Evolutionary conservation across 169 alveolate species (phyloP).

Genomic region (Cryptosporidium felis): DNA sequence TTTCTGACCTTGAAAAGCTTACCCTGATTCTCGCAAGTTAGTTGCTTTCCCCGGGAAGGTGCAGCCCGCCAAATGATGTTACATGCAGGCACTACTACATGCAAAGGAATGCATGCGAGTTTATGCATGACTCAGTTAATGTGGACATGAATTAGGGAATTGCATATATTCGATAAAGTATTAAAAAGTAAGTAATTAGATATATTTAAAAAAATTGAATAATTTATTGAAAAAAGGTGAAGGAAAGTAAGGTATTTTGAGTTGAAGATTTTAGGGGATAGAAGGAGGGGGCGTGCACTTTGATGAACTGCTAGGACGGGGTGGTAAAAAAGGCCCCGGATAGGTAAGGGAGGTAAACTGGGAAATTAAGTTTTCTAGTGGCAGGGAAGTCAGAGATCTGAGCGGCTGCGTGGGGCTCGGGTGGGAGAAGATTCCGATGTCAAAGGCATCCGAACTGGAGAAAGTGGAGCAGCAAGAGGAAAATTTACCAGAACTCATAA

Average conservation of each 20-base stretch:
- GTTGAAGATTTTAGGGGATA: too few species aligned
- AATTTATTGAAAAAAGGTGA: background rate
- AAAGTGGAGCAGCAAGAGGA: slow-evolving; percentile 34
- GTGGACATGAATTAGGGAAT: too few species aligned
- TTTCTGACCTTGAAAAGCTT: too few species aligned
- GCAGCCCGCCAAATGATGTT: too few species aligned
- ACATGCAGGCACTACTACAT: too few species aligned
- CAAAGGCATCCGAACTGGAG: slow-evolving; percentile 7
- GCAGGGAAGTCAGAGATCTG: background rate
- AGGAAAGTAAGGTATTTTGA: too few species aligned
- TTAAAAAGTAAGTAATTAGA: background rate
- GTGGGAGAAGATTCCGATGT: slow-evolving; percentile 31
- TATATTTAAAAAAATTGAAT: background rate
- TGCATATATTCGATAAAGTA: too few species aligned
- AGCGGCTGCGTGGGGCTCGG: slow-evolving; percentile 12
- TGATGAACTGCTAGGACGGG: background rate
- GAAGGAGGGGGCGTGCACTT: too few species aligned
- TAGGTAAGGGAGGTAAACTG: background rate
- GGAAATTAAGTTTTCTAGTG: background rate
- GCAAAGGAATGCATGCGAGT: too few species aligned
- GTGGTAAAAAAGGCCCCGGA: background rate
- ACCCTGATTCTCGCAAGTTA: too few species aligned
- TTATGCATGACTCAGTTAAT: too few species aligned
- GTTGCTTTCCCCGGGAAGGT: too few species aligned
- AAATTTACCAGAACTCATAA: slow-evolving; percentile 7